Conservation (phyloP, 768 basidiomycete species). For the Nevesoporus exiguus region DNA sequence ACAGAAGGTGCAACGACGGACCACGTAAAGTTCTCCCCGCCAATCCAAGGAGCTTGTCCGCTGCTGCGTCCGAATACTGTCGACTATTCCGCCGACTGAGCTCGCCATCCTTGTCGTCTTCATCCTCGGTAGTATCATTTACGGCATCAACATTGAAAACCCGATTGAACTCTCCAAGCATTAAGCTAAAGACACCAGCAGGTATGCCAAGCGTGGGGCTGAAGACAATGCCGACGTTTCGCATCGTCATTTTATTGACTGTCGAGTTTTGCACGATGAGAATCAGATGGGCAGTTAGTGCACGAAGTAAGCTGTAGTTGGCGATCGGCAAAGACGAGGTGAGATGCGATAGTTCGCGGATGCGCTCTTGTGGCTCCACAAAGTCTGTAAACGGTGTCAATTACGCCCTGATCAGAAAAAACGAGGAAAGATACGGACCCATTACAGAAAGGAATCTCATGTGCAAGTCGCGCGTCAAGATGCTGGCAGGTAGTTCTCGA, state of each 20-base stretch:
- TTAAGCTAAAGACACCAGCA: constrained; percentile 93
- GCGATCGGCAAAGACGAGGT: constrained; percentile 85
- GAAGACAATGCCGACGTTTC: constrained; percentile 98
- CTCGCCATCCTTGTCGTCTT: constrained; percentile 36
- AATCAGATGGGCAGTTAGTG: constrained; percentile 92
- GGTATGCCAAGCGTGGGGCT: constrained; percentile 97
- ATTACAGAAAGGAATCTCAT: constrained; percentile 89
- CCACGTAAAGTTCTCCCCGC: constrained; percentile 63
- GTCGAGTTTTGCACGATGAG: constrained; percentile 87
- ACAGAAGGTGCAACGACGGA: constrained; percentile 35
- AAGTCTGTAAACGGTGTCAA: constrained; percentile 58
- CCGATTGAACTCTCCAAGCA: constrained; percentile 89
- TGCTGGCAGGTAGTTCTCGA: constrained; percentile 89
- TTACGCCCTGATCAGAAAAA: background rate
- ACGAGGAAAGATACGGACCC: constrained; percentile 51
- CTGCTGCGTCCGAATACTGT: constrained; percentile 79
- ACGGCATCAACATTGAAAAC: constrained; percentile 79
- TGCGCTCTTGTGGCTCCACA: constrained; percentile 82
- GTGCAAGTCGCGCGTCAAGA: constrained; percentile 90
- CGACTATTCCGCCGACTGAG: constrained; percentile 72
- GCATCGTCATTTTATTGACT: constrained; percentile 97
- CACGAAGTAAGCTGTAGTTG: constrained; percentile 92
- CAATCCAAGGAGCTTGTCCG: constrained; percentile 78
- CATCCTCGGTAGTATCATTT: constrained; percentile 22
- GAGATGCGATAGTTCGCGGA: constrained; percentile 79